Evolutionary conservation across 2,329 filamentous ascomycete species (phyloP).

Genomic region (Pseudogymnoascus sp.): DNA sequence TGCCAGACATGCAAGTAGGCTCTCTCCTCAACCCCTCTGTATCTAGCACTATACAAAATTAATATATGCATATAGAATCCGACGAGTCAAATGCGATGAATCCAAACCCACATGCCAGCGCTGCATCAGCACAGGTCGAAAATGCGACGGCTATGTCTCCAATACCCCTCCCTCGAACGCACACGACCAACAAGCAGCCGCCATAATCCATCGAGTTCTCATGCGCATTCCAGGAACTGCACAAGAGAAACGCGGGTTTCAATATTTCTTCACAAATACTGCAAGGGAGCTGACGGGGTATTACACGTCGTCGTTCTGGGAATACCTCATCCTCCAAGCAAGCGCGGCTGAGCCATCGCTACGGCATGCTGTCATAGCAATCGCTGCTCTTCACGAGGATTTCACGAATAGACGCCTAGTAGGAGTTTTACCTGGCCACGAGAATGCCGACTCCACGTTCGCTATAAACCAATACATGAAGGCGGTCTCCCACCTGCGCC

Average conservation of each 20-base stretch:
- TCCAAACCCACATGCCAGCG: conserved; percentile 24
- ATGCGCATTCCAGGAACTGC: conserved; percentile 16
- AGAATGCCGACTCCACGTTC: conserved; percentile 14
- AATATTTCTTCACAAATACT: conserved; percentile 22
- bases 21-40: not conserved
- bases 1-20: conserved; percentile 23
- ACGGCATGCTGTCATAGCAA: conserved; percentile 24
- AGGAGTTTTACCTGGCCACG: not conserved
- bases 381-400: conserved; percentile 23
- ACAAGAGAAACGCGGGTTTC: conserved; percentile 22
- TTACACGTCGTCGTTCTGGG: conserved; percentile 22
- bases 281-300: conserved; percentile 22
- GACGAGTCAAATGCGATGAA: conserved; percentile 26
- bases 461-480: conserved; percentile 25
- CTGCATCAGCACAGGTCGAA: conserved; percentile 20
- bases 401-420: conserved; percentile 15
- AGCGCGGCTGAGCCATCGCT: conserved; percentile 20
- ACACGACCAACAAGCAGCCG: conserved; percentile 1
- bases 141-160: conserved; percentile 20
- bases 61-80: conserved; percentile 17
- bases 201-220: conserved; percentile 1
- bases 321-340: conserved; percentile 22
- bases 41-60: not conserved
- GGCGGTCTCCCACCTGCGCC: conserved; percentile 21
- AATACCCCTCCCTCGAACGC: not conserved